Conservation (phyloP, 176 grass and related monocot genomes). For the Bothriochloa decipiens region DNA sequence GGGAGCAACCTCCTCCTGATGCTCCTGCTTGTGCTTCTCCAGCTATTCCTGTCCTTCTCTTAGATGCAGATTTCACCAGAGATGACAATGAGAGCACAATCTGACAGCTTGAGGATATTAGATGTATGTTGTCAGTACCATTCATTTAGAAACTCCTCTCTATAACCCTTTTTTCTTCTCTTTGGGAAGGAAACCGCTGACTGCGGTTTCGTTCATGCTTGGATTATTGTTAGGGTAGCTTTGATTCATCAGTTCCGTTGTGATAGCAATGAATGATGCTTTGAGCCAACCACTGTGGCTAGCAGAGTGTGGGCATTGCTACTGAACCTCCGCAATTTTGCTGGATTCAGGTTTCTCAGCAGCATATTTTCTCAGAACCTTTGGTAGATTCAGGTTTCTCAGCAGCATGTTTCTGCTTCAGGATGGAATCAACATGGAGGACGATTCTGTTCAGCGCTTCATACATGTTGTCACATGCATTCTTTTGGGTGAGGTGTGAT, state of each 20-base stretch:
- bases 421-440: not conserved
- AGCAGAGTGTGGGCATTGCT: not conserved
- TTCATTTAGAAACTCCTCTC: conserved; percentile 46
- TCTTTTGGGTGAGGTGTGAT: not conserved
- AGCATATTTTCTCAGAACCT: not conserved
- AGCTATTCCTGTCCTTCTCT: conserved; percentile 45
- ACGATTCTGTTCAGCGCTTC: not conserved
- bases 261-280: conserved; percentile 26
- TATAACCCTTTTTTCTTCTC: not conserved
- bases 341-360: not conserved
- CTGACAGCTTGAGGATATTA: conserved; percentile 55
- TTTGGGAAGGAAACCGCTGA: not conserved
- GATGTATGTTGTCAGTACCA: conserved; percentile 47
- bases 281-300: conserved; percentile 5
- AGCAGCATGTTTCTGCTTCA: not conserved
- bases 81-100: conserved; percentile 22
- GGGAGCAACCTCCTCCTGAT: conserved; percentile 29
- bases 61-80: conserved; percentile 10
- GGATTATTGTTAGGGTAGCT: conserved; percentile 40
- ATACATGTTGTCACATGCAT: conserved; percentile 5
- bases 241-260: conserved; percentile 24
- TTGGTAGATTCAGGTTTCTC: too few relatives aligned
- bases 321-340: not conserved
- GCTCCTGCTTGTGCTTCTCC: conserved; percentile 48
- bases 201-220: conserved; percentile 23